Evolutionary conservation across 139 green algal species (phyloP), one percentile per base, ranked within the genome.

Genomic region (Chlamydomonas schloesseri): DNA sequence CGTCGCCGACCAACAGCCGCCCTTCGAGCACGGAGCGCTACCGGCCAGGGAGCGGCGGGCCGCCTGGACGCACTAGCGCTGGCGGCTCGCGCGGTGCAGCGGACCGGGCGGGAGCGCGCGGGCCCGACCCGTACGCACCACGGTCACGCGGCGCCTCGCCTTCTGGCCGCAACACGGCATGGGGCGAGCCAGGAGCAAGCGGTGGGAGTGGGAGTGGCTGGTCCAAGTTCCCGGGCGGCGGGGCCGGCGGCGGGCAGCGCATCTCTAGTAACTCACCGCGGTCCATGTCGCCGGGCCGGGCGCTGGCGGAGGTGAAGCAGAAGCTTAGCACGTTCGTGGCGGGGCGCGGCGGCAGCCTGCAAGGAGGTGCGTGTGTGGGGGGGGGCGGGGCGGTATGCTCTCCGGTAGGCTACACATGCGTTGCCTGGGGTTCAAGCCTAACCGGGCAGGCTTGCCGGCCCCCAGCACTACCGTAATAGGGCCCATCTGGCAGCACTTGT

Each of bases 221-320:
- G 88, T 89, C 88, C 0, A 82, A 94, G 79, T 87, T 88, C 36
- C 83, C 86, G 24, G 47, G 24, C 55, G 65, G 50, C 73, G 75
- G 75, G 1, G 78, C 36, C 3, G 31, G 69, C 20, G 78, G 78
- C 33, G 65, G 73, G 33, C 53, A 65, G 29, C 64, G 71, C 68
- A 68, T 85, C 26, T 68, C 37, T 23, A 58, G 42, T 26, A 91
- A 79, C 72, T 73, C 73, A 17, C 89, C 81, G 47, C 89, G 86
- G 57, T 84, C 91, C 31, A 73, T 88, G 13, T 97, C 94, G 0
- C 95, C 95, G 2, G 94, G 94, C 3, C 76, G 93, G 0, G 95
- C 94, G 11, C 87, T 98, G 84, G 90, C 89, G 58, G 93, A 96
- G 46, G 94, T 98, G 37, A 94, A 96, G 55, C 70, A 92, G 50